phyloP scores from a whole-genome alignment of 768 basidiomycete genomes.

The Jaapia argillacea region DNA sequence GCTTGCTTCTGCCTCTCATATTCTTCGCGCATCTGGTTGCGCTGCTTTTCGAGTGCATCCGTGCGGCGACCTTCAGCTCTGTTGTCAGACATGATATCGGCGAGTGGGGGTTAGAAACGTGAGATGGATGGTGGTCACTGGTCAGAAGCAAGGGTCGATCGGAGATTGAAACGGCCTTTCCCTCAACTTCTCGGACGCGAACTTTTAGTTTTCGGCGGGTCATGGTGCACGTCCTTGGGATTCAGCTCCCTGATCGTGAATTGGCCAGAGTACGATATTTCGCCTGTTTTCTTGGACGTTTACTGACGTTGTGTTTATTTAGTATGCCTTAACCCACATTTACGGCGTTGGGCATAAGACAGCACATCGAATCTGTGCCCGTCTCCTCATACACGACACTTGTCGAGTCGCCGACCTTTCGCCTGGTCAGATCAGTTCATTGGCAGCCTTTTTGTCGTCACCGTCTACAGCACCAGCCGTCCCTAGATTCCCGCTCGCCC shows the following conservation, averaged over 20 bases:
- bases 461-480: conserved; percentile 67
- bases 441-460: conserved; percentile 92
- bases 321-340: conserved; percentile 89
- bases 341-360: conserved; percentile 78
- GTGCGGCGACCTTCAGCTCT: conserved; percentile 81
- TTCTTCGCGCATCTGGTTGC: conserved; percentile 69
- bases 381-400: conserved; percentile 84
- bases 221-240: conserved; percentile 87
- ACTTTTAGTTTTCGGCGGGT: conserved; percentile 7
- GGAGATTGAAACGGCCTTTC: conserved; percentile 15
- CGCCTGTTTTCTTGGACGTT: too few species aligned
- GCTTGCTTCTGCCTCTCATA: conserved; percentile 74
- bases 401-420: conserved; percentile 76
- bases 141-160: conserved; percentile 10
- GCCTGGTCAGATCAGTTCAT: conserved; percentile 77
- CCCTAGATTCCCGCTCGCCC: conserved; percentile 57
- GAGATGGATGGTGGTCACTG: conserved; percentile 1
- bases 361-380: conserved; percentile 77
- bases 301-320: conserved; percentile 2
- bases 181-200: neutral
- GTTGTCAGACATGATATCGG: conserved; percentile 62
- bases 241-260: conserved; percentile 68
- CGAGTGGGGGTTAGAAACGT: too few species aligned
- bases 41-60: conserved; percentile 78
- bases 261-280: conserved; percentile 70